phyloP scores from a whole-genome alignment of 768 basidiomycete genomes.

The Trametes villosa region DNA sequence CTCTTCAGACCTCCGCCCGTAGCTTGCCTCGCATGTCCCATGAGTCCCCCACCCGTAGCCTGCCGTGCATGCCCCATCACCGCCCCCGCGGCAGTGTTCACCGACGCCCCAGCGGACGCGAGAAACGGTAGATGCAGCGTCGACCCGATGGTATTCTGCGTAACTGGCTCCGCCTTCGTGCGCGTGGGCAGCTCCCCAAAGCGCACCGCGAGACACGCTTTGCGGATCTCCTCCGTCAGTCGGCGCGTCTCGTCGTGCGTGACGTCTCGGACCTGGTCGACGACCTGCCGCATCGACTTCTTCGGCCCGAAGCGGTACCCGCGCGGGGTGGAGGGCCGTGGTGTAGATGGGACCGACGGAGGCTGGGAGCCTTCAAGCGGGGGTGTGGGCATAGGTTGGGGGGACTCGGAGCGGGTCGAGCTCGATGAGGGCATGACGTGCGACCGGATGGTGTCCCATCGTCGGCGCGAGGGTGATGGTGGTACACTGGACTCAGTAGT shows the following conservation, averaged over 20 bases:
- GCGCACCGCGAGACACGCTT: conserved; percentile 58
- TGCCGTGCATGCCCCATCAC: conserved; percentile 23
- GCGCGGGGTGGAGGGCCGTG: conserved; percentile 31
- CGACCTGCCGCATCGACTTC: conserved; percentile 49
- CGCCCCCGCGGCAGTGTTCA: conserved; percentile 18
- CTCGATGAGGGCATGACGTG: conserved; percentile 29
- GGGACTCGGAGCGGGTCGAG: conserved; percentile 8
- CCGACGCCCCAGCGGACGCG: conserved; percentile 25
- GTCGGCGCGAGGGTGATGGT: conserved; percentile 28
- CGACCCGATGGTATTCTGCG: conserved; percentile 38
- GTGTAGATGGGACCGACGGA: conserved; percentile 10
- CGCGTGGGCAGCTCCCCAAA: conserved; percentile 45
- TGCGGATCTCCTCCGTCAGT: conserved; percentile 60
- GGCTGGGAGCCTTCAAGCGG: conserved; percentile 1
- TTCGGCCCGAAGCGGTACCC: conserved; percentile 30
- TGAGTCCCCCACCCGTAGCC: conserved; percentile 8
- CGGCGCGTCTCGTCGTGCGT: conserved; percentile 51
- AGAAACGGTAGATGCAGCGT: conserved; percentile 38
- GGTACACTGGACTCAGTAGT: conserved; percentile 2
- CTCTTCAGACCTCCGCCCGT: conserved; percentile 43
- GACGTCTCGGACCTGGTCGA: conserved; percentile 62
- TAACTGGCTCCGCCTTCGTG: conserved; percentile 32
- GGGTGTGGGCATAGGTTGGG: conserved; percentile 12
- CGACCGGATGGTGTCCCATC: conserved; percentile 35
- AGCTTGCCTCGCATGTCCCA: conserved; percentile 31